phyloP scores from a whole-genome alignment of 495 filamentous ascomycete genomes.

The Antarctomyces pellizariae region DNA sequence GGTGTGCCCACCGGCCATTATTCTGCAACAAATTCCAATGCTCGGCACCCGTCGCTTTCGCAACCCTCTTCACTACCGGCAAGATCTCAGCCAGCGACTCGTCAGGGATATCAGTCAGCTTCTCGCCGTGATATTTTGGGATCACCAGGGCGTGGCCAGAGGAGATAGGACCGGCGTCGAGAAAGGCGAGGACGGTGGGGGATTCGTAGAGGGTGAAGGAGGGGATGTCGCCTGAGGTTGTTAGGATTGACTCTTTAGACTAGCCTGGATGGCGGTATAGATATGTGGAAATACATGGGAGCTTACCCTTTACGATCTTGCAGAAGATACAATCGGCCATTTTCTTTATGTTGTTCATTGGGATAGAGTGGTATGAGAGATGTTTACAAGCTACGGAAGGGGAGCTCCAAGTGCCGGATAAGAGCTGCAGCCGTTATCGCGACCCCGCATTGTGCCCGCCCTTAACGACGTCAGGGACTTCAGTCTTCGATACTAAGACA shows the following conservation, averaged over 20 bases:
- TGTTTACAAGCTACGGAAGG: no score
- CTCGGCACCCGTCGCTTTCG: constrained; percentile 42
- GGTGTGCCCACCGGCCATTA: constrained; percentile 84
- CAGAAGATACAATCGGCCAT: constrained; percentile 79
- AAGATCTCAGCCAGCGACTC: constrained; percentile 65
- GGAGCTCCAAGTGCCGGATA: no score
- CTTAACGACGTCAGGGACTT: no score
- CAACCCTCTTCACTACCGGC: constrained; percentile 78
- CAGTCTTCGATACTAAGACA: no score
- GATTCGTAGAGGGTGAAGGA: constrained; percentile 87
- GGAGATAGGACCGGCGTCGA: constrained; percentile 81
- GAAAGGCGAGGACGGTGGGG: constrained; percentile 84
- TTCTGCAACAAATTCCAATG: constrained; percentile 95
- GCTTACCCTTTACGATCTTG: constrained; percentile 82
- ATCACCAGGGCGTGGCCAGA: constrained; percentile 82
- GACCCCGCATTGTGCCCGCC: no score
- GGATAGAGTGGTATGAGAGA: no score
- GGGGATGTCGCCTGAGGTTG: constrained; percentile 60
- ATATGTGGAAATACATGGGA: constrained; percentile 1
- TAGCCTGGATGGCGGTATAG: no score
- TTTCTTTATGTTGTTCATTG: no score
- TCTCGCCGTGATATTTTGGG: constrained; percentile 84
- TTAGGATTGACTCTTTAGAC: constrained; percentile 1
- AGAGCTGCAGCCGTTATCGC: no score
- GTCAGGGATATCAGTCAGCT: constrained; percentile 84